phyloP scores from a whole-genome alignment of 257 asterid species.

The Agastache rugosa region DNA sequence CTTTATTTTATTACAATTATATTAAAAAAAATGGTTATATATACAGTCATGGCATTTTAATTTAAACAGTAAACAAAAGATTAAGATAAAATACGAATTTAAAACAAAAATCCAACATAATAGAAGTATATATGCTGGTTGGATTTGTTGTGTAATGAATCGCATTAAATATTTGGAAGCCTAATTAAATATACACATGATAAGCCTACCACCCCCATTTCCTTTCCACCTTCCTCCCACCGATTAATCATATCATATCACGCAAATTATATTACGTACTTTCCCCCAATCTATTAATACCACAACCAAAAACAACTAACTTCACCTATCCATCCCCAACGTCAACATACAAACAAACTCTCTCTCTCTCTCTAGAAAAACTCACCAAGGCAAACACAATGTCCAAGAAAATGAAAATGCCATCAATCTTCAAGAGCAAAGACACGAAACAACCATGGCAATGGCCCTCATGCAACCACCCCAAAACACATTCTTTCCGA shows the following conservation, averaged over 20 bases:
- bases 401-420: constrained; percentile 57
- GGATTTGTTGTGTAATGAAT: constrained; percentile 29
- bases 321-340: background rate
- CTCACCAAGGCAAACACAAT: background rate
- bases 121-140: constrained; percentile 10
- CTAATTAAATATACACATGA: constrained; percentile 52
- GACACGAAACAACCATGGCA: constrained; percentile 47
- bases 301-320: constrained; percentile 30
- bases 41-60: background rate
- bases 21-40: background rate
- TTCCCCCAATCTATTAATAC: constrained; percentile 55
- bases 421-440: constrained; percentile 51
- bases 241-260: background rate
- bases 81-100: background rate
- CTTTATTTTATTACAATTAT: background rate
- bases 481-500: constrained; percentile 54
- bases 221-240: constrained; percentile 60
- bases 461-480: constrained; percentile 55
- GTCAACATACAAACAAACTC: background rate
- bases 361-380: background rate
- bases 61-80: background rate
- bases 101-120: background rate
- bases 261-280: background rate
- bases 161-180: constrained; percentile 46
- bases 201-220: constrained; percentile 59